phyloP scores from a whole-genome alignment of 192 early-diverging fungal genomes.

The Spizellomyces punctatus region DNA sequence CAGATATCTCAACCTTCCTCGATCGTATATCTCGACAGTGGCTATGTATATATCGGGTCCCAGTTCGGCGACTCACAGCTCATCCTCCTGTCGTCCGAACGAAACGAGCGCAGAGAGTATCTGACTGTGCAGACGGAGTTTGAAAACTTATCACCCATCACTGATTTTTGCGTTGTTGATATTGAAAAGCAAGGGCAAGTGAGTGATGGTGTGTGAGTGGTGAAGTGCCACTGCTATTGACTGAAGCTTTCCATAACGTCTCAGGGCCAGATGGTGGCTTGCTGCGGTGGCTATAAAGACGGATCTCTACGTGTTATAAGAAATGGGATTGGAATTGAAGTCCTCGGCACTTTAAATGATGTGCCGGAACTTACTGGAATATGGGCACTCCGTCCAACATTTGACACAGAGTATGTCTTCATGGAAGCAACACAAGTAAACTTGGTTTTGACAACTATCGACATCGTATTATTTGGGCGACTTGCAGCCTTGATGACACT shows the following conservation, averaged over 20 bases:
- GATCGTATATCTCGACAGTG: slow-evolving; percentile 69
- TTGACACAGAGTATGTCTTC: slow-evolving; percentile 48
- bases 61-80: slow-evolving; percentile 84
- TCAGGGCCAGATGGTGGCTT: slow-evolving; percentile 80
- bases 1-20: slow-evolving; percentile 50
- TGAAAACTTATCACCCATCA: slow-evolving; percentile 79
- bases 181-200: slow-evolving; percentile 66
- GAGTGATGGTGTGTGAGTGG: background rate
- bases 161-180: slow-evolving; percentile 86
- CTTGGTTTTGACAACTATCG: too few species aligned
- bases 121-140: slow-evolving; percentile 66
- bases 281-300: slow-evolving; percentile 74
- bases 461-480: background rate
- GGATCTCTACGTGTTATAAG: slow-evolving; percentile 81
- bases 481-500: slow-evolving; percentile 35
- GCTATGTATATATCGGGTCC: slow-evolving; percentile 81
- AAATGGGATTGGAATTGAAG: slow-evolving; percentile 87
- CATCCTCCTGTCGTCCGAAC: slow-evolving; percentile 50
- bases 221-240: too few species aligned
- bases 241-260: background rate
- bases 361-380: slow-evolving; percentile 70
- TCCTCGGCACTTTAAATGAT: slow-evolving; percentile 56
- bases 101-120: slow-evolving; percentile 38
- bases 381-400: slow-evolving; percentile 66
- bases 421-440: background rate